Base-by-base conservation (phyloP, 2,329 filamentous ascomycete genomes). In the Stagonosporopsis vannaccii region DNA sequence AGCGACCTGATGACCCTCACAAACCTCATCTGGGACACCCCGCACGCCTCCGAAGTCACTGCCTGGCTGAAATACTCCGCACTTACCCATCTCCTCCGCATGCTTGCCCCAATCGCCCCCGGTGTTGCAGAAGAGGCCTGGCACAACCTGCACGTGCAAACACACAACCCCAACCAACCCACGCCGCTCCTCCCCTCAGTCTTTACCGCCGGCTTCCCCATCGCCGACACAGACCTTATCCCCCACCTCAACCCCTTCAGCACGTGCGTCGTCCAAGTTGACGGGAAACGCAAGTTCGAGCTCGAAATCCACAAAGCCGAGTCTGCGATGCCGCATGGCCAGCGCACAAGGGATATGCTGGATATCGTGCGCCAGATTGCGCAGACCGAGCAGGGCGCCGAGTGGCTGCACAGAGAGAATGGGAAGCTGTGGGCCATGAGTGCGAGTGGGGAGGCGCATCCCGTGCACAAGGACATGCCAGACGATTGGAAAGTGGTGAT, bases 1-100 rank as follows among this genome's bases (percentile, higher is more conserved):
- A 95, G 91, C 1, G 89, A 94, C 68, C 81, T 97, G 13, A 97
- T 92, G 83, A 86, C 85, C 37, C 81, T 96, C 15, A 93, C 91
- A 4, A 96, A 96, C 72, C 75, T 80, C 0, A 70, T 78, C 41
- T 67, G 60, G 60, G 67, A 73, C 52, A 54, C 66, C 1, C 60
- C 65, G 6, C 58, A 69, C 23, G 50, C 43, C 9, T 73, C 82
- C 28, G 61, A 74, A 0, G 58, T 75, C 2, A 76, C 75, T 3
- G 78, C 78, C 6, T 62, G 63, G 67, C 69, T 90, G 62, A 79
- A 77, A 70, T 75, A 79, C 39, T 76, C 82, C 22, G 82, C 86
- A 0, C 74, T 81, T 1, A 80, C 81, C 1, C 78, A 81, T 3
- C 82, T 96, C 8, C 72, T 94, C 36, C 85, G 86, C 45, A 85